Base-by-base conservation (phyloP, 495 filamentous ascomycete genomes). In the Penicillium malachiteum region DNA sequence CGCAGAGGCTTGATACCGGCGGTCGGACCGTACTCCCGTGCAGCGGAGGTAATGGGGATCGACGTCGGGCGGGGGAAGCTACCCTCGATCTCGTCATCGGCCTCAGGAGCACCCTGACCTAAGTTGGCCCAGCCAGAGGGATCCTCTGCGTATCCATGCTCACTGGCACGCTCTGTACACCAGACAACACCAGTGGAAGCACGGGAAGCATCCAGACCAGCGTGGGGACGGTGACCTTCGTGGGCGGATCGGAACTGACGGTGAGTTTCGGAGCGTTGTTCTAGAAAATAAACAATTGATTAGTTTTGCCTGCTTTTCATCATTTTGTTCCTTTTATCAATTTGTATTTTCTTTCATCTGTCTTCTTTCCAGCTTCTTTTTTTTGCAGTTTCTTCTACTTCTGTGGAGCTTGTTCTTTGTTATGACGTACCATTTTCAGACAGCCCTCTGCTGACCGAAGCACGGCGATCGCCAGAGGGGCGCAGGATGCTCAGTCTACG, bases 81-180 rank as follows among this genome's bases (percentile, higher is more conserved):
- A 44, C 92, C 89, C 60, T 85, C 83, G 66, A 97, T 96, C 56
- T 92, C 90, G 52, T 96, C 92, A 54, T 96, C 92, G 14, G 92
- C 92, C 69, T 97, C 91, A 8, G 93, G 93, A 44, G 93, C 93
- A 58, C 93, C 93, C 73, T 97, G 93, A 45, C 93, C 93, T 31
- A 97, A 80, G 62, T 97, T 97, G 37, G 92, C 91, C 93, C 93
- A 97, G 50, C 75, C 72, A 1, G 84, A 78, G 33, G 92, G 93
- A 54, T 93, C 79, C 2, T 97, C 92, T 38, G 84, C 70, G 75
- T 87, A 95, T 60, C 90, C 90, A 73, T 89, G 82, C 63, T 92
- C 89, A 59, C 79, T 80, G 30, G 90, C 90, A 48, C 86, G 83
- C 66, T 94, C 90, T 26, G 88, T 92, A 61, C 88, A 90, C 90